A percentile compares a stretch with the other conserved stretches of the same genome.
Evolutionary conservation across 306 rosid species (phyloP).

Genomic region (Morella rubra): DNA sequence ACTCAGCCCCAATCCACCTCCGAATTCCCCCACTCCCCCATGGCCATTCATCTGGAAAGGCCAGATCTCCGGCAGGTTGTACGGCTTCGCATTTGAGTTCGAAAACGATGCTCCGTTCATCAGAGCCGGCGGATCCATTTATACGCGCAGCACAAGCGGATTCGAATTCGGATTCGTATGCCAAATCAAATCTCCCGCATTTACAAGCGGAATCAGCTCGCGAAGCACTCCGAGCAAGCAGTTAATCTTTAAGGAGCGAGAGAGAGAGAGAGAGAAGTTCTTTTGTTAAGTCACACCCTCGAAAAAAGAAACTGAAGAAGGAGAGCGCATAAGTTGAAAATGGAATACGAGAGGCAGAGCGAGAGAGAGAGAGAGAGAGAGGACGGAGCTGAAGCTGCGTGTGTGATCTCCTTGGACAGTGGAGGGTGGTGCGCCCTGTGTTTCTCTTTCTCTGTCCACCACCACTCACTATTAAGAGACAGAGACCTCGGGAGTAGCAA

Average conservation of each 20-base stretch:
- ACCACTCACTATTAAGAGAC: conserved; percentile 29
- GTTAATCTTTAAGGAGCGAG: not conserved
- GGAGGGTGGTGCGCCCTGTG: conserved; percentile 57
- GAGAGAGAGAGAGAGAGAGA: not conserved
- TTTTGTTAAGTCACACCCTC: conserved; percentile 21
- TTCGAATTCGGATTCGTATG: conserved; percentile 6
- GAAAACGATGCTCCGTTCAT: conserved; percentile 48
- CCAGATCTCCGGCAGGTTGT: conserved; percentile 79
- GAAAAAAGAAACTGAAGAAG: conserved; percentile 15
- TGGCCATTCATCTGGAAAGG: conserved; percentile 45
- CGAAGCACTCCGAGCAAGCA: not conserved
- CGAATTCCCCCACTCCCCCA: conserved; percentile 31
- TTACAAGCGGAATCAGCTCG: not conserved
- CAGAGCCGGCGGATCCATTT: conserved; percentile 76
- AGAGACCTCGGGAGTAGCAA: conserved; percentile 49
- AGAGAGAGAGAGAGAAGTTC: not conserved
- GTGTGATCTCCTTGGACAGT: conserved; percentile 51
- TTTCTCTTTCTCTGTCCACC: conserved; percentile 26
- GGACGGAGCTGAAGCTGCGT: conserved; percentile 1
- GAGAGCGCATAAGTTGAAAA: conserved; percentile 14
- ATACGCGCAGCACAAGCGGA: not conserved
- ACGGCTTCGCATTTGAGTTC: conserved; percentile 49
- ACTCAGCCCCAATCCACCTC: conserved; percentile 48
- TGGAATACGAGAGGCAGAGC: conserved; percentile 13
- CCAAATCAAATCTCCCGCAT: conserved; percentile 7